Evolutionary conservation across 371 early-diverging fungal genomes (phyloP).

Genomic region (Rhizopus stolonifer): DNA sequence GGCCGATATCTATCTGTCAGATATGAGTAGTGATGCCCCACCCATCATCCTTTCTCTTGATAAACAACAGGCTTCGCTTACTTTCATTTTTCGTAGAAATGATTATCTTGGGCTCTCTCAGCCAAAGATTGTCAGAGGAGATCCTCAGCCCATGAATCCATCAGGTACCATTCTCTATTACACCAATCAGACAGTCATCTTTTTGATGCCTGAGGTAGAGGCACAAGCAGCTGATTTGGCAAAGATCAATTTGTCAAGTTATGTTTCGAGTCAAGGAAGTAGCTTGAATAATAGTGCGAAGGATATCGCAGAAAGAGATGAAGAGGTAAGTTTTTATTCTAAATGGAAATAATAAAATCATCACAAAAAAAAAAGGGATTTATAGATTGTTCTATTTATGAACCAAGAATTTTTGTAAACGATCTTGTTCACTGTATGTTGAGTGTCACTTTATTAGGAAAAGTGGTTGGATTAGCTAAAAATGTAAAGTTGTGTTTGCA

Average conservation of each 20-base stretch:
- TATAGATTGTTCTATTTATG: slow-evolving; percentile 35
- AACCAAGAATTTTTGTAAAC: slow-evolving; percentile 27
- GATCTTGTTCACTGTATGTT: slow-evolving; percentile 38
- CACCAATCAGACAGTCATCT: slow-evolving; percentile 30
- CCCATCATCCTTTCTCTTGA: slow-evolving; percentile 34
- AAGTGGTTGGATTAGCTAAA: slow-evolving; percentile 35
- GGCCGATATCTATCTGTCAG: slow-evolving; percentile 32
- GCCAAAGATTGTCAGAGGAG: slow-evolving; percentile 17
- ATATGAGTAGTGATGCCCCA: slow-evolving; percentile 30
- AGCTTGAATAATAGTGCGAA: slow-evolving; percentile 7
- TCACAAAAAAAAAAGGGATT: slow-evolving; percentile 26
- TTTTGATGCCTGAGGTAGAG: slow-evolving; percentile 43
- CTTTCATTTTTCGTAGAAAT: slow-evolving; percentile 26
- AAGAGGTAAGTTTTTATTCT: slow-evolving; percentile 21
- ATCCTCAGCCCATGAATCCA: slow-evolving; percentile 21
- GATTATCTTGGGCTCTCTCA: slow-evolving; percentile 40
- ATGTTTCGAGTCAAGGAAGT: neutral
- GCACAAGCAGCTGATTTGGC: slow-evolving; percentile 34
- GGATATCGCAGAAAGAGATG: slow-evolving; percentile 33
- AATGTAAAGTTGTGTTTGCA: slow-evolving; percentile 29
- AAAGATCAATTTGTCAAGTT: slow-evolving; percentile 20
- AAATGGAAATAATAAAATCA: neutral
- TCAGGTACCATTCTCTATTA: slow-evolving; percentile 33
- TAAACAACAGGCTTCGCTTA: slow-evolving; percentile 30
- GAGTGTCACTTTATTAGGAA: slow-evolving; percentile 40